A percentile compares a stretch with the other conserved stretches of the same genome.
phyloP scores from a whole-genome alignment of 1,284 basidiomycete species.

The Malassezia brasiliensis region DNA sequence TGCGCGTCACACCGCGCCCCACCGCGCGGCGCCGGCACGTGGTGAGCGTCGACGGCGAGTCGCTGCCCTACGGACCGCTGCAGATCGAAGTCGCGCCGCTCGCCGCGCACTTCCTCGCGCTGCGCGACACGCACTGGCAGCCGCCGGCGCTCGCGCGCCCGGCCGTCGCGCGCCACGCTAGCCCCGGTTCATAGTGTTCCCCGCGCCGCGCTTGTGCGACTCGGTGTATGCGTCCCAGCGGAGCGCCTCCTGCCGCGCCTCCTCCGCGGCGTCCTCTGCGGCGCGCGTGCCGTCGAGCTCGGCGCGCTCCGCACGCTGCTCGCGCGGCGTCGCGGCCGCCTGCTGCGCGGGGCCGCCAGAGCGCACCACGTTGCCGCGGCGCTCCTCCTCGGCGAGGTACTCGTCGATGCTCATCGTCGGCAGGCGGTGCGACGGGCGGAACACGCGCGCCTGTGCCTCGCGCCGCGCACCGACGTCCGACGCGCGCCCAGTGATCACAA shows the following conservation, averaged over 20 bases:
- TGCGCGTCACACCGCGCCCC: too few species aligned
- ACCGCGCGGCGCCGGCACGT: too few species aligned
- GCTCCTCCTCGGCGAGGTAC: constrained; percentile 75
- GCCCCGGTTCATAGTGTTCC: constrained; percentile 90
- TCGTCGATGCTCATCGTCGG: constrained; percentile 96
- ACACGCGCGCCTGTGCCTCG: constrained; percentile 62
- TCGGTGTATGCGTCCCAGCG: constrained; percentile 36
- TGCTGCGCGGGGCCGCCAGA: constrained; percentile 58
- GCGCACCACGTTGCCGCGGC: constrained; percentile 73
- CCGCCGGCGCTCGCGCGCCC: too few species aligned
- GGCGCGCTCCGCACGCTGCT: constrained; percentile 14
- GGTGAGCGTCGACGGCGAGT: constrained; percentile 66
- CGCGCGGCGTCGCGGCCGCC: constrained; percentile 56
- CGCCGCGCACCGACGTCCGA: background rate
- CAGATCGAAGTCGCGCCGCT: constrained; percentile 62
- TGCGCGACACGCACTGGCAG: constrained; percentile 5
- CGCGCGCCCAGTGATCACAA: constrained; percentile 27
- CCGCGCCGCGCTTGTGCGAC: constrained; percentile 58
- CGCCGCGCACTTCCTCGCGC: background rate
- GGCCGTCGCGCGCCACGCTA: constrained; percentile 8
- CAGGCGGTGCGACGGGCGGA: constrained; percentile 71
- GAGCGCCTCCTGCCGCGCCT: constrained; percentile 30
- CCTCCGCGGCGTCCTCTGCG: constrained; percentile 63
- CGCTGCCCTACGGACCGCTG: constrained; percentile 66
- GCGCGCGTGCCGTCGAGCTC: constrained; percentile 70